A percentile compares a stretch with the other conserved stretches of the same genome.
Conservation (phyloP, 2,329 filamentous ascomycete genomes). For the Colletotrichum liaoningense region DNA sequence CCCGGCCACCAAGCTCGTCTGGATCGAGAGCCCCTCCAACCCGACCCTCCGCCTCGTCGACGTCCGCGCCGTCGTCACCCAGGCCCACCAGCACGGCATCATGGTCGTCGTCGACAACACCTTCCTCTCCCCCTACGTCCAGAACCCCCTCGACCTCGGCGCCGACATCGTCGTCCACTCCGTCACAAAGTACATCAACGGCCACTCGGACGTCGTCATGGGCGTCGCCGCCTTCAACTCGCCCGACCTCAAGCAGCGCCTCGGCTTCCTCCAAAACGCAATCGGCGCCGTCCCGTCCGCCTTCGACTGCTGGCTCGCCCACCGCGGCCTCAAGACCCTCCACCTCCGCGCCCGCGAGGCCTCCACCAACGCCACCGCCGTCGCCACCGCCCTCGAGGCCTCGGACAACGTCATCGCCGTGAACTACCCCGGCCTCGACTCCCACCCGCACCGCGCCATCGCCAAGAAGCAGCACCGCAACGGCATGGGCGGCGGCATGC, state of each 20-base stretch:
- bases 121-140: slow-evolving; percentile 94
- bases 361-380: slow-evolving; percentile 80
- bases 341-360: slow-evolving; percentile 92
- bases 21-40: slow-evolving; percentile 97
- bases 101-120: slow-evolving; percentile 99
- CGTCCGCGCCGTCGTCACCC: slow-evolving; percentile 84
- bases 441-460: slow-evolving; percentile 87
- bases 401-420: slow-evolving; percentile 88
- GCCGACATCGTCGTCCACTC: slow-evolving; percentile 97
- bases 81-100: slow-evolving; percentile 89
- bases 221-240: slow-evolving; percentile 96
- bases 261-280: slow-evolving; percentile 95
- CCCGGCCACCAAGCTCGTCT: slow-evolving; percentile 90
- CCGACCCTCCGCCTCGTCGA: slow-evolving; percentile 94
- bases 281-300: slow-evolving; percentile 94
- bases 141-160: slow-evolving; percentile 94
- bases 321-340: slow-evolving; percentile 95
- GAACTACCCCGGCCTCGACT: slow-evolving; percentile 93
- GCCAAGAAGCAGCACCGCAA: slow-evolving; percentile 92
- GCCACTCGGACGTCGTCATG: slow-evolving; percentile 97
- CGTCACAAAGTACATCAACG: slow-evolving; percentile 99
- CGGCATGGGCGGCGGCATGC: slow-evolving; percentile 95
- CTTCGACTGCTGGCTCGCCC: slow-evolving; percentile 98
- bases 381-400: slow-evolving; percentile 81
- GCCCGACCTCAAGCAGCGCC: slow-evolving; percentile 78